Evolutionary conservation across 768 basidiomycete genomes (phyloP), one percentile per base, ranked within the genome.

Genomic region (Lactarius vividus): DNA sequence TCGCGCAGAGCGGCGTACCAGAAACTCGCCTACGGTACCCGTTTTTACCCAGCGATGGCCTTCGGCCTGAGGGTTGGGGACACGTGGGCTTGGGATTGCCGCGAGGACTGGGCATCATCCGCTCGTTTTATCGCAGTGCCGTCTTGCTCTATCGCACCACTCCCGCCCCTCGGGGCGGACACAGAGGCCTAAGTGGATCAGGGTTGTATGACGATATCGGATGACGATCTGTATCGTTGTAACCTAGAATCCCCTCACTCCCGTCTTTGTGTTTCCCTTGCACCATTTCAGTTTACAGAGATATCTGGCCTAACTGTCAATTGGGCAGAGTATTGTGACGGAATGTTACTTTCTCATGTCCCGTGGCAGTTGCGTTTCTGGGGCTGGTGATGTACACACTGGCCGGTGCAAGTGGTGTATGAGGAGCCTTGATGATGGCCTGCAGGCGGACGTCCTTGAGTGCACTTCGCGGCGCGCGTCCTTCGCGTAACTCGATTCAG

Each of bases 401-500:
- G 20, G 55, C 18, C 18, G 37, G 58, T 23, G 10, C 28, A 6
- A 52, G 58, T 28, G 39, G 28, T 23, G 57, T 63, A 67, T 37
- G 66, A 67, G 63, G 62, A 46, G 55, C 62, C 4, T 44, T 26
- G 31, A 31, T n/a, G 55, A 62, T 13, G 54, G 54, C 31, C n/a
- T 46, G 54, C 42, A 35, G 29, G 28, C n/a, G 33, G 55, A 28
- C 59, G 65, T 63, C 63, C 70, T 73, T 75, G 37, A 69, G 74
- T 76, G 74, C 70, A 67, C 74, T 76, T 75, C 37, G 73, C 68
- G 67, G 74, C 70, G 65, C 75, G 62, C 28, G 57, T 57, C 13
- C 59, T 63, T 53, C 18, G 62, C 56, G 66, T 44, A 73, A 77
- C 75, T 75, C 72, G 73, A 76, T 70, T 77, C 75, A 75, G 75